Conservation (phyloP, 495 filamentous ascomycete genomes). For the Xylaria intraflava region DNA sequence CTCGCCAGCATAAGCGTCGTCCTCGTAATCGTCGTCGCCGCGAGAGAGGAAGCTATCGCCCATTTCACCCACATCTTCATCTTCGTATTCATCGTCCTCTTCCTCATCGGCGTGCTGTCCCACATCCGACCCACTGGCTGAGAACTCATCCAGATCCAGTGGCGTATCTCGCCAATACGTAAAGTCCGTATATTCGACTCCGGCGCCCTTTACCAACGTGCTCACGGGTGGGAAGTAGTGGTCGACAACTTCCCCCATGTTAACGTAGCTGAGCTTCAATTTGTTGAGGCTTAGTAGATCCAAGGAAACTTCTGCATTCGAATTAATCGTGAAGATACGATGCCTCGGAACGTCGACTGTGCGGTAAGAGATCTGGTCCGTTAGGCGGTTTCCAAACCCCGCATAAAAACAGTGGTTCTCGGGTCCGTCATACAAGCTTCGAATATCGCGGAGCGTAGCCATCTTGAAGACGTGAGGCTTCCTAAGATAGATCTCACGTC, state of each 20-base stretch:
- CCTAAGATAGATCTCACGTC: constrained; percentile 88
- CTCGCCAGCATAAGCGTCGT: constrained; percentile 15
- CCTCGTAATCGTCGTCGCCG: constrained; percentile 23
- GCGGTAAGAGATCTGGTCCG: constrained; percentile 92
- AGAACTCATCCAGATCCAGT: constrained; percentile 70
- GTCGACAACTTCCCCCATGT: constrained; percentile 91
- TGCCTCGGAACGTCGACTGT: constrained; percentile 90
- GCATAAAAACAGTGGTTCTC: constrained; percentile 86
- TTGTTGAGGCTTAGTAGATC: constrained; percentile 88
- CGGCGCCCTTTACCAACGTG: constrained; percentile 66
- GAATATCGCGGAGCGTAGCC: constrained; percentile 91
- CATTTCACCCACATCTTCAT: constrained; percentile 38
- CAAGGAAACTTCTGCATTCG: constrained; percentile 90
- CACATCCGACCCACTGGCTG: constrained; percentile 63
- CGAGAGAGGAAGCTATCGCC: constrained; percentile 54
- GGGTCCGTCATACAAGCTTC: constrained; percentile 76
- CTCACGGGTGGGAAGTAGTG: constrained; percentile 90
- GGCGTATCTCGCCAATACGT: constrained; percentile 77
- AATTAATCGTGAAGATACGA: constrained; percentile 98
- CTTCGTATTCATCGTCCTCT: constrained; percentile 48
- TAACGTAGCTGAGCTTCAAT: constrained; percentile 93
- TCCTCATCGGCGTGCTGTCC: constrained; percentile 42
- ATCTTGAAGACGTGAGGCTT: constrained; percentile 99
- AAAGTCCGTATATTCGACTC: constrained; percentile 84
- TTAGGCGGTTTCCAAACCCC: constrained; percentile 94